phyloP scores from a whole-genome alignment of 139 green algal genomes.

The Micractinium sp. region DNA sequence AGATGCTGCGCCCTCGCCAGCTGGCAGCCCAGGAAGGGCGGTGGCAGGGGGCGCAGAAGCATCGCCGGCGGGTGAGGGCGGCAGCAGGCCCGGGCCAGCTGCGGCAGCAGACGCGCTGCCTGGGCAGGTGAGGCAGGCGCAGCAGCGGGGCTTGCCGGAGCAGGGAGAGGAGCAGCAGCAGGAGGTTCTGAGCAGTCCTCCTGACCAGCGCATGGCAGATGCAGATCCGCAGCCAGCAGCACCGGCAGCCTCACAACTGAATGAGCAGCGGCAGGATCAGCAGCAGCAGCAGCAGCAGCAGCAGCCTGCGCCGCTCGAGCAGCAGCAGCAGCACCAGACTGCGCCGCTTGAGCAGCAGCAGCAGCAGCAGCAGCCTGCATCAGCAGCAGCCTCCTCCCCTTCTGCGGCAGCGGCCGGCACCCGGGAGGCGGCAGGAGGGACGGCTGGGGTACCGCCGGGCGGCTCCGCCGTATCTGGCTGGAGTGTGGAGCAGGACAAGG shows the following conservation, averaged over 20 bases:
- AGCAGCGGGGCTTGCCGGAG: neutral
- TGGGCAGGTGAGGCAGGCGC: neutral
- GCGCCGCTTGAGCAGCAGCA: neutral
- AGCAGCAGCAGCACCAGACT: neutral
- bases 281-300: neutral
- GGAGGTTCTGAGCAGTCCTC: neutral
- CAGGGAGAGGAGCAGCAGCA: neutral
- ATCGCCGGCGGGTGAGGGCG: neutral
- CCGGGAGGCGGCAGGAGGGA: too few relatives aligned
- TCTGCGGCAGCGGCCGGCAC: neutral
- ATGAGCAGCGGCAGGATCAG: neutral
- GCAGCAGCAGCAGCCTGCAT: neutral
- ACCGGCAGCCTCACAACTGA: neutral
- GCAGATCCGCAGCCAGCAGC: neutral
- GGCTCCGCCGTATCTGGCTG: neutral
- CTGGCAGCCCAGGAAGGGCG: neutral
- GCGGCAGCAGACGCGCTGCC: too few relatives aligned
- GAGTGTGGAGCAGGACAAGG: constrained; percentile 23
- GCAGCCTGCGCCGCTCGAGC: neutral
- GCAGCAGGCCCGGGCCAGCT: too few relatives aligned
- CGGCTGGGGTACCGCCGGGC: neutral
- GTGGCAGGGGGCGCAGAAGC: neutral
- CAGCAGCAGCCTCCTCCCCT: neutral
- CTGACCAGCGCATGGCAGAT: neutral
- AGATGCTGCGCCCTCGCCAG: neutral